A percentile compares a stretch with the other conserved stretches of the same genome.
phyloP scores from a whole-genome alignment of 306 rosid genomes.

The Pachyrhizus erosus region DNA sequence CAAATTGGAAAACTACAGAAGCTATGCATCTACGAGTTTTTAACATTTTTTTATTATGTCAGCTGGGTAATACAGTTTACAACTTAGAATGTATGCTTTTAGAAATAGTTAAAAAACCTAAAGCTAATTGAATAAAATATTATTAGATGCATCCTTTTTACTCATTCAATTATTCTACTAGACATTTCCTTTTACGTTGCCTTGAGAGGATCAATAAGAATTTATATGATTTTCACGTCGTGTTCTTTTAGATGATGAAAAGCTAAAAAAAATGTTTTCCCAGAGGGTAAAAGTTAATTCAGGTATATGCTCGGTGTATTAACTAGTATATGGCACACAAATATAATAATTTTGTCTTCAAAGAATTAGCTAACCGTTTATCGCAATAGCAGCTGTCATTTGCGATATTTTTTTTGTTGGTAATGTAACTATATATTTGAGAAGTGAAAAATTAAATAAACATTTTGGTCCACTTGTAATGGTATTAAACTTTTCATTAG shows the following conservation, averaged over 20 bases:
- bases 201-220: slow-evolving; percentile 45
- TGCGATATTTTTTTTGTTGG: slow-evolving; percentile 3
- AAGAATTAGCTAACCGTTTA: slow-evolving; percentile 19
- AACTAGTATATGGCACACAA: slow-evolving; percentile 19
- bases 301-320: slow-evolving; percentile 38
- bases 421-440: neutral
- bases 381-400: slow-evolving; percentile 29
- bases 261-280: slow-evolving; percentile 40
- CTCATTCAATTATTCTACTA: slow-evolving; percentile 50
- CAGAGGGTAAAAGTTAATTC: slow-evolving; percentile 45
- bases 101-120: slow-evolving; percentile 18
- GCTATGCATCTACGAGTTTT: slow-evolving; percentile 3
- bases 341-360: neutral
- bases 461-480: slow-evolving; percentile 14
- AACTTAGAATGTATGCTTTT: slow-evolving; percentile 20
- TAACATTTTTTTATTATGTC: slow-evolving; percentile 31
- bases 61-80: slow-evolving; percentile 27
- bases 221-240: slow-evolving; percentile 33
- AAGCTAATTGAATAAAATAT: slow-evolving; percentile 44
- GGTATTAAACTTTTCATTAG: slow-evolving; percentile 29
- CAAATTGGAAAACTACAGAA: slow-evolving; percentile 32
- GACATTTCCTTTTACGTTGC: slow-evolving; percentile 52
- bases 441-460: slow-evolving; percentile 25
- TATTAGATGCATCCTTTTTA: slow-evolving; percentile 7
- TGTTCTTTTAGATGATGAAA: slow-evolving; percentile 49